Conservation (phyloP, 108 stramenopile species). For the Aurantiochytrium sp. region DNA sequence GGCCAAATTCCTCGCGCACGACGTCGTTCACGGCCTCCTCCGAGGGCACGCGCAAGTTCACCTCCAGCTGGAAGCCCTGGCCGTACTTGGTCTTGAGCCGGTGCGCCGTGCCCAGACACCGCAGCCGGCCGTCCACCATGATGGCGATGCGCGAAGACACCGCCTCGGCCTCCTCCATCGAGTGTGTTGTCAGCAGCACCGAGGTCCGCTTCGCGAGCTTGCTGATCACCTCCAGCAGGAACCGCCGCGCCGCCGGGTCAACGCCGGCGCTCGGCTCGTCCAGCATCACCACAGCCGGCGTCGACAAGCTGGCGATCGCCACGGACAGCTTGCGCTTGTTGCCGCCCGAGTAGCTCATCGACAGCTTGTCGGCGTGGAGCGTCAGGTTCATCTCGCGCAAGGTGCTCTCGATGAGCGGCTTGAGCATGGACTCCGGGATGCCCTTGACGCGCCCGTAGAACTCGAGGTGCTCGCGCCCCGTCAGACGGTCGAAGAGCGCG, state of each 20-base stretch:
- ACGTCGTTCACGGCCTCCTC: background rate
- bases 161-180: conserved; percentile 48
- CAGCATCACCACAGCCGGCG: conserved; percentile 37
- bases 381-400: conserved; percentile 40
- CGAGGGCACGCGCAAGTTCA: background rate
- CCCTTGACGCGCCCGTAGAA: conserved; percentile 58
- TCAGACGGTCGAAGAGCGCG: conserved; percentile 72
- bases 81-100: conserved; percentile 63
- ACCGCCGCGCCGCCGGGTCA: conserved; percentile 43
- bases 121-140: conserved; percentile 62
- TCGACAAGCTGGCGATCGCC: conserved; percentile 39
- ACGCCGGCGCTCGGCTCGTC: conserved; percentile 48
- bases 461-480: conserved; percentile 74
- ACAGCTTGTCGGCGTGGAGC: conserved; percentile 40
- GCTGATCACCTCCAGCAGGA: conserved; percentile 32
- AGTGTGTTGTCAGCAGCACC: conserved; percentile 42
- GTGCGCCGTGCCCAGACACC: conserved; percentile 57
- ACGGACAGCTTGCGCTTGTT: conserved; percentile 45
- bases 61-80: conserved; percentile 32
- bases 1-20: background rate
- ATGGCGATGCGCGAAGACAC: conserved; percentile 55
- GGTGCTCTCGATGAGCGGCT: conserved; percentile 22
- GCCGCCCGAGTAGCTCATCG: conserved; percentile 45
- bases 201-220: background rate
- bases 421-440: conserved; percentile 39